phyloP scores from a whole-genome alignment of 2,329 filamentous ascomycete species.

The Nemania sp. region DNA sequence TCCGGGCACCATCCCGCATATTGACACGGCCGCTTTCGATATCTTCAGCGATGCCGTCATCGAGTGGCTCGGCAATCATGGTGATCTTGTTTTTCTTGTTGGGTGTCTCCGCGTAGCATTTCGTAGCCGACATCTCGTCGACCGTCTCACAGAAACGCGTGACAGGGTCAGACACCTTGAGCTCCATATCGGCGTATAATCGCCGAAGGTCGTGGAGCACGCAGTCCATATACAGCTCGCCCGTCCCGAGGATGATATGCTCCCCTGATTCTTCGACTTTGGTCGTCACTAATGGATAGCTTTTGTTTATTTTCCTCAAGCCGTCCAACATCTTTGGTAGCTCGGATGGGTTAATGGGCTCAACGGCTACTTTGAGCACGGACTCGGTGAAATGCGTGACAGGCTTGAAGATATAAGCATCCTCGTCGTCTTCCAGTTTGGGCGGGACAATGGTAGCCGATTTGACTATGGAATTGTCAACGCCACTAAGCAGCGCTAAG shows the following conservation, averaged over 20 bases:
- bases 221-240: conserved; percentile 99
- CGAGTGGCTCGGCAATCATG: conserved; percentile 95
- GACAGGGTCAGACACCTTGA: conserved; percentile 97
- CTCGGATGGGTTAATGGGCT: conserved; percentile 97
- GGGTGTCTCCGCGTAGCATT: conserved; percentile 95
- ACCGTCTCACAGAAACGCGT: conserved; percentile 98
- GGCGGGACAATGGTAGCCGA: conserved; percentile 86
- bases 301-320: conserved; percentile 95
- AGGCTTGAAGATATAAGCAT: conserved; percentile 93
- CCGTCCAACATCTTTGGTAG: conserved; percentile 98
- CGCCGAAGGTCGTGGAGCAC: conserved; percentile 91
- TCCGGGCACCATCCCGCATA: conserved; percentile 89
- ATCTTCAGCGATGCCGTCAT: conserved; percentile 91
- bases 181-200: conserved; percentile 98
- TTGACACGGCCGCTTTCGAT: conserved; percentile 89
- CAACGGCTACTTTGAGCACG: conserved; percentile 95
- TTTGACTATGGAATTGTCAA: conserved; percentile 98
- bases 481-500: conserved; percentile 85
- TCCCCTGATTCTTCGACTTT: conserved; percentile 98
- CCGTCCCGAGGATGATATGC: conserved; percentile 91
- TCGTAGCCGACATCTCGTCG: conserved; percentile 94
- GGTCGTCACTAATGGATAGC: conserved; percentile 91
- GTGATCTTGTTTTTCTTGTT: conserved; percentile 99
- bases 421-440: conserved; percentile 81
- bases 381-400: conserved; percentile 95